Evolutionary conservation across 2,329 filamentous ascomycete species (phyloP).

Genomic region (Seiridium unicorne): DNA sequence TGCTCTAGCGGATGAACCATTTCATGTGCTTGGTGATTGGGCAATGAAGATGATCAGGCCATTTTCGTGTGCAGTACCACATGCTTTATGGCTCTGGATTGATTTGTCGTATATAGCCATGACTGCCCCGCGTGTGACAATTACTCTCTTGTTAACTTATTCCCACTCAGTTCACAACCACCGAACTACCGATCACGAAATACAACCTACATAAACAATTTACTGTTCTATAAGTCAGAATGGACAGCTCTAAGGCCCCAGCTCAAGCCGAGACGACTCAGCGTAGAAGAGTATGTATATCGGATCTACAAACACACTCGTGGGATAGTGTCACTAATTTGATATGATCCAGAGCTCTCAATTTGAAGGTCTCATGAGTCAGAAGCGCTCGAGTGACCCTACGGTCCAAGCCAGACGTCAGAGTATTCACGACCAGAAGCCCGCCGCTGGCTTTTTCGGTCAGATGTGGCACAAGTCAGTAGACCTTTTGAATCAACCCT

Average conservation of each 20-base stretch:
- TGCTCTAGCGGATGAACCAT: not conserved
- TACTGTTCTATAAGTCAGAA: not conserved
- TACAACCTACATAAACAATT: not conserved
- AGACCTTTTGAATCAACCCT: not conserved
- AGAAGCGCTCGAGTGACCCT: constrained; percentile 47
- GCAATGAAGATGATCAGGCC: not conserved
- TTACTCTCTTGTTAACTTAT: not conserved
- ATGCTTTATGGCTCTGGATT: no score
- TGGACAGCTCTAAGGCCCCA: constrained; percentile 10
- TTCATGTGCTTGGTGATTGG: not conserved
- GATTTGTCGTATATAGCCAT: not conserved
- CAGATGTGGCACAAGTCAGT: constrained; percentile 56
- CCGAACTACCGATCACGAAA: no score
- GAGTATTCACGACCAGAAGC: constrained; percentile 54
- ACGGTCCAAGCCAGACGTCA: constrained; percentile 44
- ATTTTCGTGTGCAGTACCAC: not conserved
- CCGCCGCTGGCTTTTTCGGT: constrained; percentile 47
- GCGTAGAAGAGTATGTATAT: constrained; percentile 8
- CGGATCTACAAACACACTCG: no score
- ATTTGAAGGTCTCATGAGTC: constrained; percentile 50
- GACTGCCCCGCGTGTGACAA: no score
- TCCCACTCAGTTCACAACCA: not conserved
- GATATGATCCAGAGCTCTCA: constrained; percentile 29
- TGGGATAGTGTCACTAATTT: no score
- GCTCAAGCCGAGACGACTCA: constrained; percentile 1